phyloP scores from a whole-genome alignment of 2,329 filamentous ascomycete species.

The Alternaria sp. region DNA sequence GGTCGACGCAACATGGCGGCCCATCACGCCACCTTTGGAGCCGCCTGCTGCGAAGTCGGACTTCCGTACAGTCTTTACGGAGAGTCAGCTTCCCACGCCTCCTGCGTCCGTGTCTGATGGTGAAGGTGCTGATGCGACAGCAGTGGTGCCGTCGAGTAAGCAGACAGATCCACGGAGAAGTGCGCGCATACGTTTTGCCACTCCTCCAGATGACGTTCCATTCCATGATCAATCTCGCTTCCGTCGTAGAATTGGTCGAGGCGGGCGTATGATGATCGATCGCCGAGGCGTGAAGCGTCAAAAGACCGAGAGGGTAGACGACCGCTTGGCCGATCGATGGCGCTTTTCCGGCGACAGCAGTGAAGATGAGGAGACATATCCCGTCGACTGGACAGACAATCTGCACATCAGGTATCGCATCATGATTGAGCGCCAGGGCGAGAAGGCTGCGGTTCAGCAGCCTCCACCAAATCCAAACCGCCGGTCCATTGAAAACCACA shows the following conservation, averaged over 20 bases:
- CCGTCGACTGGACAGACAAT: constrained; percentile 73
- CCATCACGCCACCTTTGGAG: constrained; percentile 80
- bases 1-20: constrained; percentile 85
- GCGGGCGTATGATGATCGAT: constrained; percentile 88
- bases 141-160: constrained; percentile 48
- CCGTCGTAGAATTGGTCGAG: constrained; percentile 82
- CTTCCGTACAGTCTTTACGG: constrained; percentile 51
- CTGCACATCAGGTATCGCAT: constrained; percentile 66
- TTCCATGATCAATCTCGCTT: constrained; percentile 68
- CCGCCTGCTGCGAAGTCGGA: constrained; percentile 45
- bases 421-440: constrained; percentile 56
- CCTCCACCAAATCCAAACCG: constrained; percentile 33
- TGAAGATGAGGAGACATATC: constrained; percentile 77
- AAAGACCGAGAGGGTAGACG: constrained; percentile 39
- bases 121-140: constrained; percentile 50
- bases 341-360: constrained; percentile 88
- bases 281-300: constrained; percentile 72
- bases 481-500: constrained; percentile 46
- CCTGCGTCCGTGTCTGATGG: constrained; percentile 57
- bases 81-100: constrained; percentile 56
- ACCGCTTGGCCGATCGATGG: constrained; percentile 61
- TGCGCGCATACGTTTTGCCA: constrained; percentile 48
- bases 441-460: constrained; percentile 45
- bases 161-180: constrained; percentile 35
- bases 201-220: constrained; percentile 50